Conservation (phyloP, 257 asterid species). For the Haberlea rhodopensis region DNA sequence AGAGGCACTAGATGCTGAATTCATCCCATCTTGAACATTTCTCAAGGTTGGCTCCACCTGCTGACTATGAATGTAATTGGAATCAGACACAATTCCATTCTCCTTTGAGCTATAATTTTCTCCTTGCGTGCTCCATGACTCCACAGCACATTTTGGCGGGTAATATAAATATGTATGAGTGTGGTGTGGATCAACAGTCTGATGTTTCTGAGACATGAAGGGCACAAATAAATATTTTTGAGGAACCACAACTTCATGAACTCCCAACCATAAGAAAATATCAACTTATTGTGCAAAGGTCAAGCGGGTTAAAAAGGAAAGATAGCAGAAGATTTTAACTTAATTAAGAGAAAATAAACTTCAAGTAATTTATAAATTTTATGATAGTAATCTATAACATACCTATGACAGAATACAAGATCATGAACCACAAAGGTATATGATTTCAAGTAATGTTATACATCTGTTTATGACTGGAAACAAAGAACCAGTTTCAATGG, state of each 20-base stretch:
- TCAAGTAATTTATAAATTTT: not conserved
- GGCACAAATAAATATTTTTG: conserved; percentile 13
- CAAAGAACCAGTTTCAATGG: not conserved
- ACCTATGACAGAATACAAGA: too few relatives aligned
- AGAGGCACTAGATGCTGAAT: conserved; percentile 46
- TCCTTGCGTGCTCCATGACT: conserved; percentile 56
- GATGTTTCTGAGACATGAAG: conserved; percentile 52
- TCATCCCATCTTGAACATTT: conserved; percentile 57
- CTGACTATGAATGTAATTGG: too few relatives aligned
- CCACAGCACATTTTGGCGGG: conserved; percentile 52
- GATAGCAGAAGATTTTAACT: conserved; percentile 2
- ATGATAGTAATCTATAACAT: not conserved
- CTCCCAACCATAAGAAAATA: conserved; percentile 10
- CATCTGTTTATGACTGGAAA: too few relatives aligned
- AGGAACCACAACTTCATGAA: conserved; percentile 21
- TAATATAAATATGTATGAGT: conserved; percentile 54
- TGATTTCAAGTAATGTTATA: not conserved
- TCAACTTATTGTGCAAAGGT: not conserved
- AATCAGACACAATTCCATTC: conserved; percentile 68
- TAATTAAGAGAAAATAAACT: conserved; percentile 9
- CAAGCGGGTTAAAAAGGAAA: conserved; percentile 1
- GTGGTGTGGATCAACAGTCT: conserved; percentile 50
- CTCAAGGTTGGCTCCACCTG: conserved; percentile 39
- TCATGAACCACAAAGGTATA: not conserved
- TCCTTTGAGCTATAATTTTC: conserved; percentile 51